These are phyloP conservation scores for Gnomoniopsis smithogilvyi DNA, from an alignment of 2,329 filamentous ascomycete species.

Conservation along the genomic window DNA sequence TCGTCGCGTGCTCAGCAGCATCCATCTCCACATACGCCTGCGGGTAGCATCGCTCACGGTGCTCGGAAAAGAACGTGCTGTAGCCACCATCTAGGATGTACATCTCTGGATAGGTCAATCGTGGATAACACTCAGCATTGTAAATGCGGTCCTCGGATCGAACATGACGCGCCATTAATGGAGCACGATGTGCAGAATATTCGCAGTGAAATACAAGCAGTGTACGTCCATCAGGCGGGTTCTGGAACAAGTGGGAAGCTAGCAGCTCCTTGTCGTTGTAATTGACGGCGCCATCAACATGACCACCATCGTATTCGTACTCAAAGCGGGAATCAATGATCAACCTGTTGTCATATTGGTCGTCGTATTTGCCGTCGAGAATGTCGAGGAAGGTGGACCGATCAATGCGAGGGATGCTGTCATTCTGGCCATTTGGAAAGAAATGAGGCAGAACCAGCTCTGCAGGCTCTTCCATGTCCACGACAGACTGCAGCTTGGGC, in stretches of 20 bases:
- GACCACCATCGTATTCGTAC: constrained; percentile 96
- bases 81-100: constrained; percentile 98
- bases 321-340: constrained; percentile 97
- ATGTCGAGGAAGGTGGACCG: constrained; percentile 81
- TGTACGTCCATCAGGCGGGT: constrained; percentile 59
- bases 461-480: constrained; percentile 77
- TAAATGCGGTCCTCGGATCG: constrained; percentile 82
- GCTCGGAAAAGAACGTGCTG: constrained; percentile 81
- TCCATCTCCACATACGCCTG: constrained; percentile 98
- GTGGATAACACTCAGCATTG: constrained; percentile 84
- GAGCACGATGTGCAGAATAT: constrained; percentile 94
- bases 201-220: constrained; percentile 95
- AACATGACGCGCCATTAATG: constrained; percentile 92
- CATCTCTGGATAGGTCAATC: constrained; percentile 90
- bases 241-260: constrained; percentile 72
- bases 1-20: constrained; percentile 83
- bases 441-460: constrained; percentile 81
- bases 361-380: constrained; percentile 77
- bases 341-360: constrained; percentile 74
- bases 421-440: constrained; percentile 72
- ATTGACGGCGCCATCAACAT: constrained; percentile 91
- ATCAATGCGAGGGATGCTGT: constrained; percentile 84
- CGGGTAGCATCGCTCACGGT: constrained; percentile 80
- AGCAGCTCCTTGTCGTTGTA: constrained; percentile 95
- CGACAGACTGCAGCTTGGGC: constrained; percentile 66